A percentile compares a stretch with the other conserved stretches of the same genome.
Evolutionary conservation across 2,329 filamentous ascomycete genomes (phyloP).

Genomic region (Aspergillus pseudotamarii): DNA sequence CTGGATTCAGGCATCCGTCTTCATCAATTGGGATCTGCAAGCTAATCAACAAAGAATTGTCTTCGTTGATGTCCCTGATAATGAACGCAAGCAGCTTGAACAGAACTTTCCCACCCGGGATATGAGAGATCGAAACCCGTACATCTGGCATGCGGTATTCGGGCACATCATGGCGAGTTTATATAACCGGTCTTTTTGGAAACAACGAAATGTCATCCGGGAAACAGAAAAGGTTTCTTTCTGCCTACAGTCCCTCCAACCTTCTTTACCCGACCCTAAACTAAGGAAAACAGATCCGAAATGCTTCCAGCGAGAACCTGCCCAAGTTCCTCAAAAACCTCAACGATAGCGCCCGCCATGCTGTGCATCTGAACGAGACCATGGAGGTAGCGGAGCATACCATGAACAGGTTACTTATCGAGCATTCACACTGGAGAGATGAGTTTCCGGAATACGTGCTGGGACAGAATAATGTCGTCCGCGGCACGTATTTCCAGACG

Average conservation of each 20-base stretch:
- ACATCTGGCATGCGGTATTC: conserved; percentile 29
- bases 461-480: not conserved
- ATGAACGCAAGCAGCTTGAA: not conserved
- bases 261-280: not conserved
- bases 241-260: not conserved
- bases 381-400: conserved; percentile 36
- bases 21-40: conserved; percentile 23
- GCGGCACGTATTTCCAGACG: conserved; percentile 2
- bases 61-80: conserved; percentile 14
- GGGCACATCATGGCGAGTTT: conserved; percentile 21
- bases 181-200: conserved; percentile 35
- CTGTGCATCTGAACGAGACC: conserved; percentile 35
- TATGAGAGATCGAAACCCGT: conserved; percentile 18
- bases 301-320: not conserved
- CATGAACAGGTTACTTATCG: conserved; percentile 24
- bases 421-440: conserved; percentile 21
- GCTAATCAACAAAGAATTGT: conserved; percentile 14
- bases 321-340: conserved; percentile 23
- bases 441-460: conserved; percentile 6
- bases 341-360: conserved; percentile 36
- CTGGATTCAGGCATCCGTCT: conserved; percentile 25
- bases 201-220: conserved; percentile 32
- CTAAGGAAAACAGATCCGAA: not conserved
- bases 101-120: not conserved
- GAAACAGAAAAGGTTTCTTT: conserved; percentile 30